Conservation (phyloP, 805 yeast genomes). For the Tetrapisispora fleetii region DNA sequence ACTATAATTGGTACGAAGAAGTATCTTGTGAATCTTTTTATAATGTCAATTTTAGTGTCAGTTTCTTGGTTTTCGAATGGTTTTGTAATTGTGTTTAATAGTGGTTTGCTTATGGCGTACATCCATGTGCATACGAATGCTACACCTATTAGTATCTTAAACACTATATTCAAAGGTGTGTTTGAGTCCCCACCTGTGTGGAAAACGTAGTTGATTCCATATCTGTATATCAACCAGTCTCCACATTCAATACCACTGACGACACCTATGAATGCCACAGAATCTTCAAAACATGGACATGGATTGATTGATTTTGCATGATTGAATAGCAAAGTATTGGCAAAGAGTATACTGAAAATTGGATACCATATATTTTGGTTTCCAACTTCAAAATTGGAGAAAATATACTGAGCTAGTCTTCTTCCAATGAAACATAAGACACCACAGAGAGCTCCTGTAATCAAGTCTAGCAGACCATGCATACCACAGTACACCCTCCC, state of each 20-base stretch:
- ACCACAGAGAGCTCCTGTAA: constrained; percentile 60
- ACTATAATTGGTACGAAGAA: constrained; percentile 66
- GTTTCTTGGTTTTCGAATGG: constrained; percentile 19
- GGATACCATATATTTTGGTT: constrained; percentile 28
- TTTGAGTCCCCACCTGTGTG: constrained; percentile 8
- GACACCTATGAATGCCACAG: constrained; percentile 89
- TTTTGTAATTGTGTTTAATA: constrained; percentile 32
- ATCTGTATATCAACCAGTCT: constrained; percentile 39
- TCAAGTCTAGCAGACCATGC: constrained; percentile 86
- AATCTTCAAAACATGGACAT: constrained; percentile 95
- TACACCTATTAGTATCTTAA: constrained; percentile 42
- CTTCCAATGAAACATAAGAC: constrained; percentile 40
- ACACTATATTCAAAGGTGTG: constrained; percentile 32
- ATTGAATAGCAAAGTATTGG: constrained; percentile 45
- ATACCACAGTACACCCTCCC: constrained; percentile 94
- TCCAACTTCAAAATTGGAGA: neutral
- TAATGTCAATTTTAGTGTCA: constrained; percentile 50
- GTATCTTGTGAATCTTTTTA: constrained; percentile 70
- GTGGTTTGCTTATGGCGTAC: constrained; percentile 49
- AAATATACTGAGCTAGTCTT: constrained; percentile 1
- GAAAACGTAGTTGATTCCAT: constrained; percentile 21
- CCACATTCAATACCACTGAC: constrained; percentile 66
- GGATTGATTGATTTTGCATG: constrained; percentile 88
- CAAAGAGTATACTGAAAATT: constrained; percentile 31
- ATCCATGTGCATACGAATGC: constrained; percentile 64